Base-by-base conservation (phyloP, 345 rosid species). In the Aquilaria sinensis region DNA sequence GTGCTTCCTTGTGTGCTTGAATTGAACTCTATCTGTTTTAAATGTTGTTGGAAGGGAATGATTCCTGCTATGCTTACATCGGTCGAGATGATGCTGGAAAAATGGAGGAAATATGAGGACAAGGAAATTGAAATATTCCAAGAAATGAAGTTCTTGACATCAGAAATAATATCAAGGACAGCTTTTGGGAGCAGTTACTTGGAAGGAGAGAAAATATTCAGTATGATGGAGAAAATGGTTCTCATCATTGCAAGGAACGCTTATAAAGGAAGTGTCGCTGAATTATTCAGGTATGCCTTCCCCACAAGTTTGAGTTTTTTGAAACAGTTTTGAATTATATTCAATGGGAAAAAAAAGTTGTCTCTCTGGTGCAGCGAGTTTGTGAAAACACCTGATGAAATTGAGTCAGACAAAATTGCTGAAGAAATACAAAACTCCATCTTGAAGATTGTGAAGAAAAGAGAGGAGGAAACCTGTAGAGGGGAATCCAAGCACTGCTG, bases 111-210 rank as follows among this genome's bases (percentile, higher is more conserved):
- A 1, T 47, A 54, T 37, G 75, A 64, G 7, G 67, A 65, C 2
- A 65, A 66, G 45, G 80, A 82, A 66, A 73, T 77, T 3, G 81
- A 80, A 11, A 77, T 70, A 4, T 60, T 30, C 60, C 31, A 56
- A n/a, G 78, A 83, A 64, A 52, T 77, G 43, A 83, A 47, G 52
- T 1, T 75, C 3, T 63, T 83, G 43, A 83, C 82, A 12, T 72
- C 81, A 23, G 79, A 78, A 67, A 37, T 75, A 46, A 80, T 80
- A 51, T 75, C 82, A n/a, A 75, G 78, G 67, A 77, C 84, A 12
- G 77, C 82, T 5, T 82, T 83, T 56, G 82, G 82, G 48, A 80
- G 82, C 56, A 77, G 73, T 57, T 77, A 77, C 10, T 15, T 58
- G 57, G 79, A 80, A 67, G 81, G 80, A 34, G 47, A 81, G 57